phyloP scores from a whole-genome alignment of 495 filamentous ascomycete species.

The Aspergillus bertholletiae region DNA sequence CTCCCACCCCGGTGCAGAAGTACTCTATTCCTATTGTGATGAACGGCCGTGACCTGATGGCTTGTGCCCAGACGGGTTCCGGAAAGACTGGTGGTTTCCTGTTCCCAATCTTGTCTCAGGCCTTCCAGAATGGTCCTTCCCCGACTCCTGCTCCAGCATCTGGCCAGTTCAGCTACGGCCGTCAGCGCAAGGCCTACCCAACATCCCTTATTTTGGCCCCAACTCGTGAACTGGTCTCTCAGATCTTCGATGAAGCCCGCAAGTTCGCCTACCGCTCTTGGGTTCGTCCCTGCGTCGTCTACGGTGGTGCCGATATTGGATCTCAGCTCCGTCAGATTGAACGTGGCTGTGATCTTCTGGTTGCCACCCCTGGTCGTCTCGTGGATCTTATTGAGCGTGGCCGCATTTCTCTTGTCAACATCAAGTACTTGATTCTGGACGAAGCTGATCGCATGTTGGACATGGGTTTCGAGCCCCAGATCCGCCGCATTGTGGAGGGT shows the following conservation, averaged over 20 bases:
- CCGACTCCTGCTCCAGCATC: slow-evolving; percentile 54
- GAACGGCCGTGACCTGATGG: slow-evolving; percentile 95
- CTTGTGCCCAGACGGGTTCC: slow-evolving; percentile 97
- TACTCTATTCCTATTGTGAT: slow-evolving; percentile 98
- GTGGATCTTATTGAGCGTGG: slow-evolving; percentile 98
- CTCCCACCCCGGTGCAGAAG: slow-evolving; percentile 94
- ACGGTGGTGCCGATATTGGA: slow-evolving; percentile 97
- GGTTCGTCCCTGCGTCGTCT: slow-evolving; percentile 97
- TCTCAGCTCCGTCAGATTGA: slow-evolving; percentile 96
- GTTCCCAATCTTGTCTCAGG: slow-evolving; percentile 96
- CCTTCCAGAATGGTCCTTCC: slow-evolving; percentile 83
- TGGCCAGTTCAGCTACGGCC: slow-evolving; percentile 68
- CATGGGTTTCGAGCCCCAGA: slow-evolving; percentile 99
- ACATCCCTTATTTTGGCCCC: slow-evolving; percentile 94
- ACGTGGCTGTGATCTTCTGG: slow-evolving; percentile 94
- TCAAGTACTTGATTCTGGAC: slow-evolving; percentile 98
- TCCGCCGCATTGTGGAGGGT: slow-evolving; percentile 94
- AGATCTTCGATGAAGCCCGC: slow-evolving; percentile 96
- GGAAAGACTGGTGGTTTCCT: slow-evolving; percentile 99
- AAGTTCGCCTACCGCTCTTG: slow-evolving; percentile 99
- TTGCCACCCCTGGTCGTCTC: slow-evolving; percentile 94
- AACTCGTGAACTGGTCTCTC: slow-evolving; percentile 95
- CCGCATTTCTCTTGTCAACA: slow-evolving; percentile 91
- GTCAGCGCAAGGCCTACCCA: slow-evolving; percentile 91
- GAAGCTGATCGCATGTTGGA: slow-evolving; percentile 99